Base-by-base conservation (phyloP, 176 grass and related monocot genomes). In the Oryza australiensis region DNA sequence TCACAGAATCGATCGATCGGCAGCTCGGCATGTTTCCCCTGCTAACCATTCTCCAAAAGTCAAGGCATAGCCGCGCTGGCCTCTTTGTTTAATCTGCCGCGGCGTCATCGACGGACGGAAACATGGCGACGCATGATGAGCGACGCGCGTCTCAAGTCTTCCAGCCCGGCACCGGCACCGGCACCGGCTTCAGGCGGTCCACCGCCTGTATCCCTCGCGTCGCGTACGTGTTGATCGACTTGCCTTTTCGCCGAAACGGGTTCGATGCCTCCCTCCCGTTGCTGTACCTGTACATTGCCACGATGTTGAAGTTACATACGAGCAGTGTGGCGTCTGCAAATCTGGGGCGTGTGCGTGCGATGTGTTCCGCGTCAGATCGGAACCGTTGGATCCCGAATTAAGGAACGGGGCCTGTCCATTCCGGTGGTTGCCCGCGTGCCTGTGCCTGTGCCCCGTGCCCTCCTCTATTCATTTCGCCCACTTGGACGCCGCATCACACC, bases 1-100 rank as follows among this genome's bases (percentile, higher is more conserved):
- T n/a, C 48, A 51, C 12, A 7, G 16, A 57, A 57, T n/a, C 53
- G 53, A 57, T 23, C 53, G 53, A 57, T 23, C 35, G 35, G 35
- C 35, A 37, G 8, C 35, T 37, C 51, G 51, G 51, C 51, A 55
- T 22, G 16, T 55, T 55, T 8, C 51, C 18, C 5, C 18, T 22
- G 18, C 51, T 55, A 22, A 35, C 34, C 6, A 5, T 8, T 5
- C 35, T 37, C 35, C 18, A 55, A n/a, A 55, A n/a, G 51, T 55
- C 18, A 55, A 55, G 7, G 51, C 53, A 23, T n/a, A 57, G 53
- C 51, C 15, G 5, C 53, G 7, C 53, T 37, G 35, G 20, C 53
- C 53, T 9, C 24, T 27, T 40, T 72, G 51, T 65, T 53, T 23
- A 87, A 87, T 87, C 64, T 8, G 29, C n/a, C 85, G 66, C n/a